Base-by-base conservation (phyloP, 2,329 filamentous ascomycete species). In the Epichloe baconii region DNA sequence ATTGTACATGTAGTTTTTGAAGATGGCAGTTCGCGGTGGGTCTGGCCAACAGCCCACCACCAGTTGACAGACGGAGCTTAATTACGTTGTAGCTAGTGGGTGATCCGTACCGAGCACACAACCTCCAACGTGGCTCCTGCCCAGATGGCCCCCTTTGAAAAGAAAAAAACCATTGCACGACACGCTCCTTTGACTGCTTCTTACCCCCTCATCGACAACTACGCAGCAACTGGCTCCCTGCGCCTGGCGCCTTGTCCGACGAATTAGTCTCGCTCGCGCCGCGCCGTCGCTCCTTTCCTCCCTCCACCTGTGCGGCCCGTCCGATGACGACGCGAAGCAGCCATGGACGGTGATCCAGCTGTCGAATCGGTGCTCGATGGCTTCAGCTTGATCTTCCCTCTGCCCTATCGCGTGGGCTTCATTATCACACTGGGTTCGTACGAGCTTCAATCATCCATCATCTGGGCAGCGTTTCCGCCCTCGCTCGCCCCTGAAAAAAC, bases 361-460 rank as follows among this genome's bases (percentile, higher is more conserved):
- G 82, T 86, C 60, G 83, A 86, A 70, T 66, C 74, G 54, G 69
- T 75, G 70, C 80, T 95, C 68, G 90, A 96, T 76, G 78, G 80
- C 68, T 93, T 96, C 75, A 90, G 86, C 77, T 75, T 87, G 64
- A 76, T 86, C 56, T 83, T 97, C 58, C 93, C 91, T 49, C 75
- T 97, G 54, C 91, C 93, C 43, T 95, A 91, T 67, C 84, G 91
- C 58, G 82, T 96, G 53, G 88, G 88, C 54, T 79, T 94, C 59
- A 85, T 96, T 60, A 72, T 93, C 56, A 85, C 95, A 49, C 72
- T 94, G 56, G 91, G 89, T 94, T 74, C 56, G 76, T 61, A 21
- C 14, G 14, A 38, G 36, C 12, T 38, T 15, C 6, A n/a, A 14
- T n/a, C 3, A n/a, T n/a, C 4, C 12, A 38, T 14, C 36, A 14